Percentiles rank a stretch among this genome's conserved stretches.
Conservation (phyloP, 371 early-diverging fungal species). For the Apophysomyces ossiformis region DNA sequence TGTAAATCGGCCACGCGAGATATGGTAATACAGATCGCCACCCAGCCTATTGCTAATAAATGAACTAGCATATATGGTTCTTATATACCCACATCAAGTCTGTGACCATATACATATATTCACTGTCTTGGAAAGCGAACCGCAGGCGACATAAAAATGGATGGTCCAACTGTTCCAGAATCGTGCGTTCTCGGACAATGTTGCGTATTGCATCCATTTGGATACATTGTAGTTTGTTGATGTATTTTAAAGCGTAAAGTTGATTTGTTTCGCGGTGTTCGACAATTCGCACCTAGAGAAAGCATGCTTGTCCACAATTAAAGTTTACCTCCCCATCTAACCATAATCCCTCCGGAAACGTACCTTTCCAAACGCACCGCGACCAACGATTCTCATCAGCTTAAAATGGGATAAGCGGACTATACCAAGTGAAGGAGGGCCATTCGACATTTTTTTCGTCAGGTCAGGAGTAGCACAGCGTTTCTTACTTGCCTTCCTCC, state of each 20-base stretch:
- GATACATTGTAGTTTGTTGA: conserved; percentile 80
- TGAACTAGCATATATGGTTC: conserved; percentile 24
- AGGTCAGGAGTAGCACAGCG: conserved; percentile 6
- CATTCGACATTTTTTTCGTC: background rate
- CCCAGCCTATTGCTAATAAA: conserved; percentile 63
- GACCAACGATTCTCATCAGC: conserved; percentile 68
- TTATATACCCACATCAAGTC: conserved; percentile 70
- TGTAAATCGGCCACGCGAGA: conserved; percentile 66
- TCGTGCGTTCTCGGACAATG: conserved; percentile 79
- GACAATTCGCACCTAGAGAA: conserved; percentile 72
- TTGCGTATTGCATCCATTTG: conserved; percentile 78
- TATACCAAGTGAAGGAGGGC: conserved; percentile 1
- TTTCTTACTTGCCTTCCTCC: conserved; percentile 31
- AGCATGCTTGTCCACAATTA: conserved; percentile 17
- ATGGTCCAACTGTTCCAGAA: conserved; percentile 79
- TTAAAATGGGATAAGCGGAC: conserved; percentile 73
- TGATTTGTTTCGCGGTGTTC: conserved; percentile 68
- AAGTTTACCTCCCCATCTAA: conserved; percentile 13
- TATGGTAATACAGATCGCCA: conserved; percentile 84
- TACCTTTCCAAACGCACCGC: conserved; percentile 84
- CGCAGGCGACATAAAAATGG: conserved; percentile 81
- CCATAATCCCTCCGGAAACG: conserved; percentile 9
- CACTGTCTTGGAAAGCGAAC: conserved; percentile 86
- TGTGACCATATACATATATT: conserved; percentile 87
- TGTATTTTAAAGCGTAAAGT: conserved; percentile 84